Evolutionary conservation across 352 stramenopile genomes (phyloP).

Genomic region (Globisporangium iwayamae): DNA sequence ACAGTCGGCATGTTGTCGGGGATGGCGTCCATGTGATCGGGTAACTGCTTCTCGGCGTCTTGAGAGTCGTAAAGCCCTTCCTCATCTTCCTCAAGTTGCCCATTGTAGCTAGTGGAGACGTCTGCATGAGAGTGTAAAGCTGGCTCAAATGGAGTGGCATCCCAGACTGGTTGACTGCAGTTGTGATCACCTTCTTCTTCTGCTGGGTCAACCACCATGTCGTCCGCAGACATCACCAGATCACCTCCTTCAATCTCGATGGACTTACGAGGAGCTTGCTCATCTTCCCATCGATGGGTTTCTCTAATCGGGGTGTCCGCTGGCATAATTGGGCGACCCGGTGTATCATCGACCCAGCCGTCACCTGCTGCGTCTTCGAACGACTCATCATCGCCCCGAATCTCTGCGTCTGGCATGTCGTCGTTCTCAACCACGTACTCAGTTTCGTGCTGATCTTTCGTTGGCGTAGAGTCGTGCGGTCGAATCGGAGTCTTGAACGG

Average conservation of each 20-base stretch:
- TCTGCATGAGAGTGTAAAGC: not conserved
- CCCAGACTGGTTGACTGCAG: not conserved
- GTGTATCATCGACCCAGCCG: not conserved
- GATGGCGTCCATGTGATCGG: not conserved
- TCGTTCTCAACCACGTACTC: not conserved
- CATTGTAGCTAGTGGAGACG: not conserved
- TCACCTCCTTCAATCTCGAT: not conserved
- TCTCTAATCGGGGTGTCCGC: no score
- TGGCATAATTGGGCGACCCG: not conserved
- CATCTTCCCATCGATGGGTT: not conserved
- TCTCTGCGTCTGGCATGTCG: not conserved
- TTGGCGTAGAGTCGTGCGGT: not conserved
- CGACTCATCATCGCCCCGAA: not conserved
- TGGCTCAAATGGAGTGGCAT: not conserved
- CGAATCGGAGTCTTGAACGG: not conserved
- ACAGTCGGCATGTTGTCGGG: not conserved
- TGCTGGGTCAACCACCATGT: conserved; percentile 3
- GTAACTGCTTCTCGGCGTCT: not conserved
- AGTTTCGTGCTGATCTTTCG: not conserved
- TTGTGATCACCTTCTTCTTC: conserved; percentile 2
- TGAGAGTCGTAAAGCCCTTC: not conserved
- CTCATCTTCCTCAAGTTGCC: conserved; percentile 1
- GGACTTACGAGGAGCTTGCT: not conserved
- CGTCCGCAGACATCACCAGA: not conserved
- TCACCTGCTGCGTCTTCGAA: conserved; percentile 9